Conservation (phyloP, 2,329 filamentous ascomycete genomes). For the Neopestalotiopsis rosae region DNA sequence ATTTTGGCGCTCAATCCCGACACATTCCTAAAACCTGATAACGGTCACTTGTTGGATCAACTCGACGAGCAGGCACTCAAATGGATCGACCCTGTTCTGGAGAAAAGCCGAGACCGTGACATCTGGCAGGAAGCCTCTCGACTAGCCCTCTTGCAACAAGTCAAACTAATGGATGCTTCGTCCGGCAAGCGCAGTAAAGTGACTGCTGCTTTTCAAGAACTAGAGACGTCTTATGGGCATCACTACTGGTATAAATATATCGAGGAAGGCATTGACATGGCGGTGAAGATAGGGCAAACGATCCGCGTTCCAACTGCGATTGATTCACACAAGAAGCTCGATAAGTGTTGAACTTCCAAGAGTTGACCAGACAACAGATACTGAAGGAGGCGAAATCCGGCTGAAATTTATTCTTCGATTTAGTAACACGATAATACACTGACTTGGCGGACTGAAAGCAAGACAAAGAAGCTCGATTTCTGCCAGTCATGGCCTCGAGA, state of each 20-base stretch:
- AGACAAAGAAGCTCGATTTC: too few species aligned
- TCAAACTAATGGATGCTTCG: not conserved
- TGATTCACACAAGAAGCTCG: not conserved
- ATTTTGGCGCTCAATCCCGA: not conserved
- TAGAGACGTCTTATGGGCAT: not conserved
- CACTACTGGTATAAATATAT: conserved; percentile 4
- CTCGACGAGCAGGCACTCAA: not conserved
- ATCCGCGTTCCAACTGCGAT: not conserved
- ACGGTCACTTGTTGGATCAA: not conserved
- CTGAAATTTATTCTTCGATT: not conserved
- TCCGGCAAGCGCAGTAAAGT: not conserved
- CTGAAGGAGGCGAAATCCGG: not conserved
- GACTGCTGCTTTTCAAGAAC: not conserved
- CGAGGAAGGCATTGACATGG: not conserved
- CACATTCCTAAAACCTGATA: not conserved
- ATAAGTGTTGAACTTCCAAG: not conserved
- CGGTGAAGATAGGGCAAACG: not conserved
- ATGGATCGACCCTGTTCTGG: not conserved
- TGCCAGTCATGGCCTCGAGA: too few species aligned
- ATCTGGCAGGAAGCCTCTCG: conserved; percentile 4
- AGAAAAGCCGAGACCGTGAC: not conserved
- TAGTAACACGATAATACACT: too few species aligned
- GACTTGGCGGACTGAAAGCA: too few species aligned
- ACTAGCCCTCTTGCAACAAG: not conserved
- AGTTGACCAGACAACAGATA: not conserved